Evolutionary conservation across 2,329 filamentous ascomycete genomes (phyloP).

Genomic region (Hymenoscyphus fraxineus): DNA sequence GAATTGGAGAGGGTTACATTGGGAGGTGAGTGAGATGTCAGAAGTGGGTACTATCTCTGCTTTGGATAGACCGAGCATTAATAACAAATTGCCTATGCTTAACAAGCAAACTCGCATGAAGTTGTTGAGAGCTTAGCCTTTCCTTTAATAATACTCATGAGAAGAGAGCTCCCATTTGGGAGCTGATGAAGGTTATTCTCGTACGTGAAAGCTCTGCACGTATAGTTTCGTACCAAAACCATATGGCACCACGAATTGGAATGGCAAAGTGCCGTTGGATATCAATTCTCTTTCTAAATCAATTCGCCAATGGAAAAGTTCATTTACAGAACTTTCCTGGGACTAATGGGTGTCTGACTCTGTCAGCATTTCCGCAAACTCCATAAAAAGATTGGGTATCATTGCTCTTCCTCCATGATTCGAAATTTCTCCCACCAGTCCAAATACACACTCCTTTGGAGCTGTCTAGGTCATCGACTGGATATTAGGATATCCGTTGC

Average conservation of each 20-base stretch:
- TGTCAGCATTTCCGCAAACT: neutral
- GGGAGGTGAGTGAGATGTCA: neutral
- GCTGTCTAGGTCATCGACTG: neutral
- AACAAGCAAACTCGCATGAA: neutral
- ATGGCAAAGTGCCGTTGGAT: too few relatives aligned
- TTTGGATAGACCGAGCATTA: too few relatives aligned
- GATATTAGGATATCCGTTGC: neutral
- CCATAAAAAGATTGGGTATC: conserved; percentile 1
- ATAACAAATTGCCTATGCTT: neutral
- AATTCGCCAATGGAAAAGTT: neutral
- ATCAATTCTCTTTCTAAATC: too few relatives aligned
- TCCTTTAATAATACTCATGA: neutral
- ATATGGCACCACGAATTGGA: too few relatives aligned
- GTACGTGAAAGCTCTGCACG: too few relatives aligned
- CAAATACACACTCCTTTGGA: neutral
- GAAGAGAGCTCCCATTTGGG: too few relatives aligned
- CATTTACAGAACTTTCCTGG: neutral
- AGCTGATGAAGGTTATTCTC: too few relatives aligned
- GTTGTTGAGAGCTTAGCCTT: neutral
- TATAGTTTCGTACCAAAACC: too few relatives aligned
- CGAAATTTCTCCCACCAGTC: neutral
- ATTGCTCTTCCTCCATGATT: neutral
- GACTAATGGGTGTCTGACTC: neutral
- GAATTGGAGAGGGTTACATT: neutral
- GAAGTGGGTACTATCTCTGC: neutral